These are phyloP conservation scores for Chlorella sorokiniana DNA, from an alignment of 139 green algal species.

Conservation along the genomic window DNA sequence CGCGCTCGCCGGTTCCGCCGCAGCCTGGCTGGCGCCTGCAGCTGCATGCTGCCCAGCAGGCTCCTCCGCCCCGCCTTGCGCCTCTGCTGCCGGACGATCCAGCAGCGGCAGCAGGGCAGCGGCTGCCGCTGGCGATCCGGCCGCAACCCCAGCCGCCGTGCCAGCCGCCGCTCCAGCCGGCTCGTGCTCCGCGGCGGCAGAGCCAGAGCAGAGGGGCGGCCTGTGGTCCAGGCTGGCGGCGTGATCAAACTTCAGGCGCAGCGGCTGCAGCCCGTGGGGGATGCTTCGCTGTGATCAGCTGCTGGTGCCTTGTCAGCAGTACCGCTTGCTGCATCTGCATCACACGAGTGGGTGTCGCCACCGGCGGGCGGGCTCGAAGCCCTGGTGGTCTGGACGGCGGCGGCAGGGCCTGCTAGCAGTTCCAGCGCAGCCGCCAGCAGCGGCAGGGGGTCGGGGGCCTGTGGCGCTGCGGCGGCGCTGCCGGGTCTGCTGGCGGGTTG, in stretches of 20 bases:
- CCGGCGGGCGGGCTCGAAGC: too few species aligned
- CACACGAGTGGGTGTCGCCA: too few species aligned
- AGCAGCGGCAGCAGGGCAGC: not conserved
- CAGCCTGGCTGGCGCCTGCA: too few species aligned
- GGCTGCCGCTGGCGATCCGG: too few species aligned
- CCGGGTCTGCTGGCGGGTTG: not conserved
- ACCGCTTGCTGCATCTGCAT: not conserved
- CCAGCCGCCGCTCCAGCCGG: too few species aligned
- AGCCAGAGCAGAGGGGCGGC: not conserved
- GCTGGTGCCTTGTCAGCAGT: not conserved
- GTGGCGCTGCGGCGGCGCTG: not conserved
- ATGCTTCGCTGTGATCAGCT: not conserved
- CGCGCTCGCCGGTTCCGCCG: too few species aligned
- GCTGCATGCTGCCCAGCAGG: too few species aligned
- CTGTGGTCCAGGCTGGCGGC: not conserved
- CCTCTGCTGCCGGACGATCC: too few species aligned
- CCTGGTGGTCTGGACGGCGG: not conserved
- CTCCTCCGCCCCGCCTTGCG: too few species aligned
- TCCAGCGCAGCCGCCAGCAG: not conserved
- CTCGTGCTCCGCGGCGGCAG: not conserved
- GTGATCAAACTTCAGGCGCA: constrained; percentile 2
- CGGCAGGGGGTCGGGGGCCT: not conserved
- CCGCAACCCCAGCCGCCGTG: not conserved
- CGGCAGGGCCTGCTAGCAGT: not conserved
- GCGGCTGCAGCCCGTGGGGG: not conserved